A percentile compares a stretch with the other conserved stretches of the same genome.
phyloP scores from a whole-genome alignment of 108 stramenopile species.

The Fragilaria crotonensis region DNA sequence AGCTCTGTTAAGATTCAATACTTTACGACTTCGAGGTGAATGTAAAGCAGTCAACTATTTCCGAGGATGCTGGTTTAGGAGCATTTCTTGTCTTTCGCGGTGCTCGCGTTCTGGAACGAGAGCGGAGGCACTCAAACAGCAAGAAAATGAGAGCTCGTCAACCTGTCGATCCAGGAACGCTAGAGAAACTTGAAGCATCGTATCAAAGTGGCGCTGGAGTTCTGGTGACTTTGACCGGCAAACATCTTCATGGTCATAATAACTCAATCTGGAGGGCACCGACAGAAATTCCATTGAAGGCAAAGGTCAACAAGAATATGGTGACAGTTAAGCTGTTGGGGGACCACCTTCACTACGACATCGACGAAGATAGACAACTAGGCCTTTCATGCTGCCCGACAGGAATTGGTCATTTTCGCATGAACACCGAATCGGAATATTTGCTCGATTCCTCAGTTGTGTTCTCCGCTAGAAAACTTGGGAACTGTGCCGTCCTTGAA shows the following conservation, averaged over 20 bases:
- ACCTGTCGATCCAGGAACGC: not conserved
- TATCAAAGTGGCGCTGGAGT: not conserved
- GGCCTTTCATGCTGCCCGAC: conserved; percentile 8
- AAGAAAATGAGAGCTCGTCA: not conserved
- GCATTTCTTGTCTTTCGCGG: not conserved
- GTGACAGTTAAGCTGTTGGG: conserved; percentile 4
- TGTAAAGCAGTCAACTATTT: not conserved
- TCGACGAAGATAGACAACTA: conserved; percentile 4
- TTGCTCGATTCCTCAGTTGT: conserved; percentile 5
- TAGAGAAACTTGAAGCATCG: not conserved
- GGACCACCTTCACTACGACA: conserved; percentile 5
- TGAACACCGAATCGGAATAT: conserved; percentile 11
- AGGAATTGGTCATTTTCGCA: conserved; percentile 8
- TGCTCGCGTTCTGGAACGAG: not conserved
- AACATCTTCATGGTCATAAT: conserved; percentile 32
- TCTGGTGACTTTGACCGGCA: conserved; percentile 29
- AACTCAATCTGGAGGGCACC: conserved; percentile 28
- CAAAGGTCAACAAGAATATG: not conserved
- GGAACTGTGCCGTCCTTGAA: not conserved
- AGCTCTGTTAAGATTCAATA: not conserved
- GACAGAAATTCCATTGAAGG: conserved; percentile 4
- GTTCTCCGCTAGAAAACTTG: conserved; percentile 11
- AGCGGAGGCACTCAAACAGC: not conserved
- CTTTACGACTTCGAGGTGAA: not conserved
- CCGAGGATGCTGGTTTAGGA: not conserved